Evolutionary conservation across 2,329 filamentous ascomycete species (phyloP).

Genomic region (Verticillium nonalfalfae): DNA sequence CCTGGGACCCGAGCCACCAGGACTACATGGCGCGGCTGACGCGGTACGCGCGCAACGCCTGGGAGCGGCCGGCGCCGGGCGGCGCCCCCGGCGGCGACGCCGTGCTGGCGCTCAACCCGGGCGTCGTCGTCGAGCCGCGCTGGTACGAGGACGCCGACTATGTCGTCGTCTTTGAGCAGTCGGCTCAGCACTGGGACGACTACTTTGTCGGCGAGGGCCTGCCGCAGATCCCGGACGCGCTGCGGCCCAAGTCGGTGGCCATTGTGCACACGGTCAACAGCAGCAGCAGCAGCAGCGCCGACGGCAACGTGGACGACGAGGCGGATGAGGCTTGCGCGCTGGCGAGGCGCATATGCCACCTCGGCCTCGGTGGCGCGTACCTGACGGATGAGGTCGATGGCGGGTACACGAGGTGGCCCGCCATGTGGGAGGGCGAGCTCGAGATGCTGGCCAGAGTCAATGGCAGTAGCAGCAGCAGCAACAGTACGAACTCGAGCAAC

Average conservation of each 20-base stretch:
- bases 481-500: neutral
- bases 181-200: neutral
- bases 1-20: conserved; percentile 16
- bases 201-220: neutral
- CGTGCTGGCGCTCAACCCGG: conserved; percentile 35
- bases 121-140: conserved; percentile 29
- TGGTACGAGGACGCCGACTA: conserved; percentile 34
- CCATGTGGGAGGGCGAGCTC: neutral
- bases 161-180: conserved; percentile 35
- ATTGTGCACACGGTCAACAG: neutral
- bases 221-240: neutral
- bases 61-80: neutral
- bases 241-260: neutral
- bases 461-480: neutral
- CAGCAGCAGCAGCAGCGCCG: neutral
- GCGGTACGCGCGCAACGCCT: conserved; percentile 14
- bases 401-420: conserved; percentile 2
- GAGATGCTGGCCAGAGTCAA: neutral
- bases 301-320: neutral
- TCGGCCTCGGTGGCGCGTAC: neutral
- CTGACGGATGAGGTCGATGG: conserved; percentile 1
- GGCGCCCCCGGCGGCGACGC: conserved; percentile 1
- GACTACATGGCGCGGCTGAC: conserved; percentile 17
- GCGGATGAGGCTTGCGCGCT: neutral
- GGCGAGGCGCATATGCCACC: neutral